These are phyloP conservation scores for Meyerozyma athensensis DNA, from an alignment of 1,139 yeast species.

Conservation along the genomic window DNA sequence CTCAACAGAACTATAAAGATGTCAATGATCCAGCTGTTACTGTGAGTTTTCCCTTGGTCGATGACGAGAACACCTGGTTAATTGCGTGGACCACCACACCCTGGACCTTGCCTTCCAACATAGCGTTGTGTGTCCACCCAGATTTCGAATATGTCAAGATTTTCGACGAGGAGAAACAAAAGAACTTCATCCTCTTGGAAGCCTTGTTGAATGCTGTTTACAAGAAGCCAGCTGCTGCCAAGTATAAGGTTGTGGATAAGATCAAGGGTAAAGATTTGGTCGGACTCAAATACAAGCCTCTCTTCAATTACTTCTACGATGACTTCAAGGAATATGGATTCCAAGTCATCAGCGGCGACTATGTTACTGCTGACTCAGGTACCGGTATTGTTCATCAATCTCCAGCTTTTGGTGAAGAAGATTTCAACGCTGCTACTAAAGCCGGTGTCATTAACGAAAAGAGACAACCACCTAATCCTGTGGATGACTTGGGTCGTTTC, in stretches of 20 bases:
- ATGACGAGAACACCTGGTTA: slow-evolving; percentile 74
- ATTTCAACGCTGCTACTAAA: slow-evolving; percentile 76
- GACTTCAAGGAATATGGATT: slow-evolving; percentile 73
- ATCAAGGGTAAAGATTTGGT: slow-evolving; percentile 74
- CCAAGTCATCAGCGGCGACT: slow-evolving; percentile 74
- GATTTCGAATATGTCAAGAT: slow-evolving; percentile 88
- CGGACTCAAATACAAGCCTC: slow-evolving; percentile 77
- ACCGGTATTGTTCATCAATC: slow-evolving; percentile 98
- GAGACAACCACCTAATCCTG: slow-evolving; percentile 82
- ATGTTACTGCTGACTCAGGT: slow-evolving; percentile 93
- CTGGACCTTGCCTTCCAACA: slow-evolving; percentile 96
- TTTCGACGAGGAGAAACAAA: slow-evolving; percentile 79
- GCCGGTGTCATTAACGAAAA: slow-evolving; percentile 72
- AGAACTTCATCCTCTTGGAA: slow-evolving; percentile 79
- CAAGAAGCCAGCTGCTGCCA: slow-evolving; percentile 91
- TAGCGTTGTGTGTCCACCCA: slow-evolving; percentile 89
- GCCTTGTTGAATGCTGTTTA: slow-evolving; percentile 73
- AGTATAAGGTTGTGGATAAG: slow-evolving; percentile 75
- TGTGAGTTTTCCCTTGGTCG: slow-evolving; percentile 76
- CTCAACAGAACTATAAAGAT: slow-evolving; percentile 96
- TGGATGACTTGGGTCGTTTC: slow-evolving; percentile 87
- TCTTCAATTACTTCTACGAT: slow-evolving; percentile 76
- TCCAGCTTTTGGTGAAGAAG: slow-evolving; percentile 99
- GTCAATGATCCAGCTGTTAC: slow-evolving; percentile 97
- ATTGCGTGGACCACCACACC: slow-evolving; percentile 99